These are phyloP conservation scores for Craterostigma plantagineum DNA, from an alignment of 257 asterid genomes.

Conservation along the genomic window DNA sequence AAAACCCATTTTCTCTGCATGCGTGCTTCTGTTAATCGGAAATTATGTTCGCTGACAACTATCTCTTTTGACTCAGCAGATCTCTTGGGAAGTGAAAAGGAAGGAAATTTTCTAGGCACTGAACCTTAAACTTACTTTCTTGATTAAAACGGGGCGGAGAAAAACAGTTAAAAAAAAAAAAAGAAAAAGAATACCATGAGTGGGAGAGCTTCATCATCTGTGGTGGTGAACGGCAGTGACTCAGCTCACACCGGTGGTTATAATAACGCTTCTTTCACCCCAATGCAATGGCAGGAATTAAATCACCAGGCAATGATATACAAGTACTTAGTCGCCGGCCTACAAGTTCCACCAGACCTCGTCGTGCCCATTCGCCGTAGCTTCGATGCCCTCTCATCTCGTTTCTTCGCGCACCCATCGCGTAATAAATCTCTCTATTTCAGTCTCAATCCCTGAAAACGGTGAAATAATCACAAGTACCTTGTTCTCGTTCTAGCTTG, in stretches of 20 bases:
- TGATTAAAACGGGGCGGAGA: slow-evolving; percentile 1
- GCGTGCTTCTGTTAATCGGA: too few species aligned
- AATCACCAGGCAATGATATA: slow-evolving; percentile 97
- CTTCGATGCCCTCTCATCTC: slow-evolving; percentile 67
- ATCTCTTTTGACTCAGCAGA: too few species aligned
- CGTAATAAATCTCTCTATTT: slow-evolving; percentile 24
- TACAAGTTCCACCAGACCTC: slow-evolving; percentile 85
- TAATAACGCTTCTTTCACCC: slow-evolving; percentile 65
- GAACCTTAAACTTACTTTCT: too few species aligned
- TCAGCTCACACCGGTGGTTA: slow-evolving; percentile 40
- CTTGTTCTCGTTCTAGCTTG: too few species aligned
- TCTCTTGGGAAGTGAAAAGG: too few species aligned
- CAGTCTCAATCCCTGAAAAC: too few species aligned
- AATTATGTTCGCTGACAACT: too few species aligned
- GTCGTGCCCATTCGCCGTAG: slow-evolving; percentile 76
- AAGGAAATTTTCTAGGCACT: neutral
- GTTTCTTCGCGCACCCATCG: slow-evolving; percentile 58
- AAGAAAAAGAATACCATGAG: slow-evolving; percentile 26
- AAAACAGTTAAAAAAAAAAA: slow-evolving; percentile 10
- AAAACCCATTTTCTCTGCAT: too few species aligned
- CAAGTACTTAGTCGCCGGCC: slow-evolving; percentile 73
- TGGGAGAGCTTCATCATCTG: slow-evolving; percentile 37
- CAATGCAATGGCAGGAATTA: slow-evolving; percentile 96
- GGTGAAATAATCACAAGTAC: too few species aligned
- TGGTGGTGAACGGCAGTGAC: slow-evolving; percentile 27